Percentiles rank a stretch among this genome's conserved stretches.
These are phyloP conservation scores for Collybiopsis confluens DNA, from an alignment of 768 basidiomycete species.

Conservation along the genomic window DNA sequence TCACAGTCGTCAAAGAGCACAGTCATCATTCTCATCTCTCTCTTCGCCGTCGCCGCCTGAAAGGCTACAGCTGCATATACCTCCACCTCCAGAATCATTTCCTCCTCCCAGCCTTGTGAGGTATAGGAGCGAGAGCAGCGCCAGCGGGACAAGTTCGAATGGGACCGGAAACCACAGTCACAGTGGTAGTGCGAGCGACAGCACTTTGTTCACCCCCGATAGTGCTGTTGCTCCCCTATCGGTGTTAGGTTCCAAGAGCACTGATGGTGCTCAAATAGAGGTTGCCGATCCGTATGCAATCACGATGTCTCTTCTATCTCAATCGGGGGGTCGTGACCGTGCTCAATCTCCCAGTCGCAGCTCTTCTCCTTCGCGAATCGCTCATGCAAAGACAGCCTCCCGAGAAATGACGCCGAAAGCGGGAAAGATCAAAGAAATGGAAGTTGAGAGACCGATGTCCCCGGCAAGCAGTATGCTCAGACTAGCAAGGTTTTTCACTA, in stretches of 20 bases:
- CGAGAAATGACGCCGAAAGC: background rate
- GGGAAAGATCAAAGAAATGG: background rate
- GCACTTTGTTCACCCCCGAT: background rate
- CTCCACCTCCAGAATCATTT: background rate
- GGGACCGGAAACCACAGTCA: background rate
- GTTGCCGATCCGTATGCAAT: background rate
- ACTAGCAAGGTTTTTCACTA: background rate
- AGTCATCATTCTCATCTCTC: background rate
- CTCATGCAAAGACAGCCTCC: background rate
- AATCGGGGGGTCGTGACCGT: background rate
- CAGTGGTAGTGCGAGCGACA: background rate
- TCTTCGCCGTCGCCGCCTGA: background rate
- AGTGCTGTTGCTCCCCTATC: background rate
- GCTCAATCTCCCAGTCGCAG: background rate
- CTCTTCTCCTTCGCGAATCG: background rate
- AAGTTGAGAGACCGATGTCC: background rate
- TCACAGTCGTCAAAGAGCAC: conserved; percentile 5
- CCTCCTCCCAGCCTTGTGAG: background rate
- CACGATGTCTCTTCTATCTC: background rate
- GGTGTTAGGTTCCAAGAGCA: background rate
- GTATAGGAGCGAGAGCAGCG: conserved; percentile 1
- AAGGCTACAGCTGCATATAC: background rate
- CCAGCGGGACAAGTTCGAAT: conserved; percentile 1
- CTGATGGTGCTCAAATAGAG: background rate
- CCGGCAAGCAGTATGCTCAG: background rate